Evolutionary conservation across 108 stramenopile species (phyloP).

Genomic region (Stephanodiscus triporus): DNA sequence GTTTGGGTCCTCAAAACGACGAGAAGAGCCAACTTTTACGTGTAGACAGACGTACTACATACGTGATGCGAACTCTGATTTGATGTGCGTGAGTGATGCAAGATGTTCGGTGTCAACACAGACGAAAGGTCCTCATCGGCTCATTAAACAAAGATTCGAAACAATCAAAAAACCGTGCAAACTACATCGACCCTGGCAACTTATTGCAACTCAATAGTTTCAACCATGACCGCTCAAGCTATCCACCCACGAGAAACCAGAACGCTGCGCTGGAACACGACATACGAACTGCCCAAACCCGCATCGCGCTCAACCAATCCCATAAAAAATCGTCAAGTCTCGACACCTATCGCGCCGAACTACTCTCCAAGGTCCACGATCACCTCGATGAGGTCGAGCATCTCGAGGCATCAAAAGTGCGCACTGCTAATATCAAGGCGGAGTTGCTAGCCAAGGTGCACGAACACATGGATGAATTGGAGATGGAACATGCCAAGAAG

Average conservation of each 20-base stretch:
- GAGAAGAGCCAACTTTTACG: no score
- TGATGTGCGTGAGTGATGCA: no score
- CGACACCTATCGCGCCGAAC: conserved; percentile 43
- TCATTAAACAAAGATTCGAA: no score
- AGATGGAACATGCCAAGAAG: conserved; percentile 46
- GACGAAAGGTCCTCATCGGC: no score
- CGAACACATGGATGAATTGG: conserved; percentile 37
- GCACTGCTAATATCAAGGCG: conserved; percentile 42
- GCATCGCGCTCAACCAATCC: conserved; percentile 16
- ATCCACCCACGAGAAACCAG: conserved; percentile 34
- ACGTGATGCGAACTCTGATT: no score
- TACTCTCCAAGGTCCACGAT: conserved; percentile 34
- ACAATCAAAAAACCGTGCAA: no score
- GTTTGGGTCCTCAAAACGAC: no score
- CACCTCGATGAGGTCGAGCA: conserved; percentile 39
- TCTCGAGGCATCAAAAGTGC: conserved; percentile 32
- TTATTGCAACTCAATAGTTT: neutral
- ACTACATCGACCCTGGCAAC: no score
- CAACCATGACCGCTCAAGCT: conserved; percentile 22
- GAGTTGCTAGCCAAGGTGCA: conserved; percentile 46
- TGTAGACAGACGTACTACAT: no score
- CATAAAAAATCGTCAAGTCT: conserved; percentile 29
- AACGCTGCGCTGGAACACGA: conserved; percentile 48
- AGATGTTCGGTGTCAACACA: no score
- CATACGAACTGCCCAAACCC: conserved; percentile 33